These are phyloP conservation scores for Angophora floribunda DNA, from an alignment of 345 rosid species.

Conservation along the genomic window DNA sequence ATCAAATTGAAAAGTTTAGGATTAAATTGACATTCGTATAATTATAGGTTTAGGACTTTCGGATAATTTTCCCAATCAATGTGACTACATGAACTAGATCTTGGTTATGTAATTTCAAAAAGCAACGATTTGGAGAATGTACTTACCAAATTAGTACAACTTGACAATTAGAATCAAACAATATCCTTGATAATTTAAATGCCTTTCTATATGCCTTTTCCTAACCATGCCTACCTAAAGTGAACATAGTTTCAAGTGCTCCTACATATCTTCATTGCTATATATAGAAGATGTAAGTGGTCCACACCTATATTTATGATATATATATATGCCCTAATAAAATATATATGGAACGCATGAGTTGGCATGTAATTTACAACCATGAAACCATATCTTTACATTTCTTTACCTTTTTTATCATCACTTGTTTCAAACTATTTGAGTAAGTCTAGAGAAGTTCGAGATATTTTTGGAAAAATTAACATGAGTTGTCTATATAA, in stretches of 20 bases:
- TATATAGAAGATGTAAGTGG: neutral
- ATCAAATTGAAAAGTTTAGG: rapidly evolving
- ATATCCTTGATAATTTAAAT: neutral
- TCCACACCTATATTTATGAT: neutral
- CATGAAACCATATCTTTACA: neutral
- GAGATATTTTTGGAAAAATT: neutral
- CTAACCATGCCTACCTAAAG: neutral
- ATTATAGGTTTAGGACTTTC: neutral
- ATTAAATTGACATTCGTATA: neutral
- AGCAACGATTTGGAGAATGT: neutral
- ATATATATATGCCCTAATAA: neutral
- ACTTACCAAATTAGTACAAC: neutral
- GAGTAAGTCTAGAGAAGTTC: neutral
- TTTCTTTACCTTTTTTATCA: neutral
- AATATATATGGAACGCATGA: neutral
- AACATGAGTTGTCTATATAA: neutral
- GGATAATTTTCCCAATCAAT: neutral
- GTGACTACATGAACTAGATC: neutral
- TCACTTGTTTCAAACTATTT: neutral
- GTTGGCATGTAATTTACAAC: neutral
- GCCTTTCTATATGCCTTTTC: neutral
- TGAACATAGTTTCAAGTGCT: neutral
- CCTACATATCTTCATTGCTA: neutral
- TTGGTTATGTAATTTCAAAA: neutral
- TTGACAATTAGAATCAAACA: neutral